Base-by-base conservation (phyloP, 495 filamentous ascomycete genomes). In the Penicillium arizonense region DNA sequence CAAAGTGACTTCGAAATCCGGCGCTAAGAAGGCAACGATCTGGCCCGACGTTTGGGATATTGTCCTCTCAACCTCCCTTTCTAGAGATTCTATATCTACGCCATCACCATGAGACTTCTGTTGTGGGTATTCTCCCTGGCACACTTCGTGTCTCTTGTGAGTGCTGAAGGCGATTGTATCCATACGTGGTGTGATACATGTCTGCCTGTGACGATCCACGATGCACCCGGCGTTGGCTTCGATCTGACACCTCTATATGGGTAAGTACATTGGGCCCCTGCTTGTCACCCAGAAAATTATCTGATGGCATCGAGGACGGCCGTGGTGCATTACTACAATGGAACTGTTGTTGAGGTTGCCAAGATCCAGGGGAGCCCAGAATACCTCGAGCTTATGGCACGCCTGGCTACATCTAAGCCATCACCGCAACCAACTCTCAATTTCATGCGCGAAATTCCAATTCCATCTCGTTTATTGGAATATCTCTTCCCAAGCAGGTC, bases 331-430 rank as follows among this genome's bases (percentile, higher is more conserved):
- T 54, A 52, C 32, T 47, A 55, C 18, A 59, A 55, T 33, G 50
- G 56, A 36, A 59, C 47, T 35, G 47, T 59, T 28, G 43, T 55
- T 12, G 56, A 59, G 41, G 35, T 55, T 28, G 43, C 47, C 38
- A 44, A 55, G 20, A 39, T 59, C 14, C 47, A 36, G 30, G 56
- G 50, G 44, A 43, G 50, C 37, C 20, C 51, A 5, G 52, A 55
- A 50, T 59, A 59, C 32, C 56, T 55, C 12, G 47, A 59, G 23
- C 51, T 55, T 36, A 55, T 59, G 51, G 50, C n/a, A 30, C 56
- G 51, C 21, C 56, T 58, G 26, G 18, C 42, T 23, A 30, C n/a
- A 36, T 18, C 41, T 23, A 40, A 50, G 43, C 43, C 47, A 0
- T 35, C 6, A 6, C 20, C 38, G n/a, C 10, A 44, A 6, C 12